phyloP scores from a whole-genome alignment of 2,329 filamentous ascomycete genomes.

The Lachnellula cervina region DNA sequence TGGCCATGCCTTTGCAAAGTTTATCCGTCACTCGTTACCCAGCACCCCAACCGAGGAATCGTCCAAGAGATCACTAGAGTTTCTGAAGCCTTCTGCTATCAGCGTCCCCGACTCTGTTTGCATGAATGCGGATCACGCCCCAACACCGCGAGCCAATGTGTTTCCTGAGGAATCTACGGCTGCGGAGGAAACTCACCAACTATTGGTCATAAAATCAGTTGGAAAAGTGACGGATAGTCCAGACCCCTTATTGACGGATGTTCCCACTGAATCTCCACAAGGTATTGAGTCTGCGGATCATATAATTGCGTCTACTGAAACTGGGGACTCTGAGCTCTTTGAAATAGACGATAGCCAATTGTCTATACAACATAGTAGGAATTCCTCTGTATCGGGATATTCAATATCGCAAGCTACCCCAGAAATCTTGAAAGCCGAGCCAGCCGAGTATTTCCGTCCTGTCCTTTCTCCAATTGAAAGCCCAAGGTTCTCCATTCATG shows the following conservation, averaged over 20 bases:
- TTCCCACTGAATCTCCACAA: neutral
- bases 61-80: neutral
- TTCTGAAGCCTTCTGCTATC: neutral
- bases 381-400: conserved; percentile 11
- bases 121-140: neutral
- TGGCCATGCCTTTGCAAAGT: conserved; percentile 2
- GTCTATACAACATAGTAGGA: conserved; percentile 11
- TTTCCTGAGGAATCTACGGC: neutral
- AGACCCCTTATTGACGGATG: neutral
- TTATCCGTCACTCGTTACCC: neutral
- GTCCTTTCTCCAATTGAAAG: conserved; percentile 9
- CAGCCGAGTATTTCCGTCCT: conserved; percentile 19
- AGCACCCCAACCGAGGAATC: neutral
- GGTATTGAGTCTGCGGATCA: neutral
- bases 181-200: too few relatives aligned
- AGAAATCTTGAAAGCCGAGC: conserved; percentile 16
- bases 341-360: neutral
- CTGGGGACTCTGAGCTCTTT: neutral
- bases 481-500: neutral
- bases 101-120: neutral
- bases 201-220: too few relatives aligned
- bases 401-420: conserved; percentile 12
- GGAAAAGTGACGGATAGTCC: too few relatives aligned
- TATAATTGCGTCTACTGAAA: neutral
- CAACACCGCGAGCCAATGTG: neutral